Base-by-base conservation (phyloP, 2,329 filamentous ascomycete genomes). In the Claviceps spartinae region DNA sequence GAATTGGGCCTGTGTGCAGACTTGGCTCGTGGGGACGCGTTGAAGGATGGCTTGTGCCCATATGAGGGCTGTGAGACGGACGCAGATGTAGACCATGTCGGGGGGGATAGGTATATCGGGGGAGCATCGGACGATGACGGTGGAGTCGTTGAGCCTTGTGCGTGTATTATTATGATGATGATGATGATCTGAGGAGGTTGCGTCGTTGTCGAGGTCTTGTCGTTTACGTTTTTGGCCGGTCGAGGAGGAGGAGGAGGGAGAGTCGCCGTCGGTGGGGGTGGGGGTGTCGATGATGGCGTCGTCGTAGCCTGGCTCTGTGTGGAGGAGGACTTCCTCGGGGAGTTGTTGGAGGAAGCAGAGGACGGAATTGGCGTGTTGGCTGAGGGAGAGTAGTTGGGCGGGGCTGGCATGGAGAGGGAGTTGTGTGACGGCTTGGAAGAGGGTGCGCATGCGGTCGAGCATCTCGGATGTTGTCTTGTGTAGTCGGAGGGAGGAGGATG, bases 391-490 rank as follows among this genome's bases (percentile, higher is more conserved):
- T 2, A 71, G 58, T 34, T 73, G 65, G 24, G 67, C 66, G 0
- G 56, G 36, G 0, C 66, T 63, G 2, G 71, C 59, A 0, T 62
- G 46, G 2, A 58, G 53, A 0, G 72, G 67, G n/a, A 75, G 60
- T 1, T 65, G 60, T 5, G 74, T 55, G 0, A 76, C 68, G 2
- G 68, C 60, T 13, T 65, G 60, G n/a, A 76, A 64, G 1, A 79
- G 62, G 22, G 70, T 69, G 4, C 75, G 69, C 61, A 77, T 70
- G 48, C 75, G 70, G 51, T 79, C 76, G 2, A 79, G 68, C 49
- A 79, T 73, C 14, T 69, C 65, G 4, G 74, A 73, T 1, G 72
- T 73, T 49, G 65, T 63, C 1, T 65, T 63, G 49, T 76, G 71
- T n/a, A 78, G 62, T n/a, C 65, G 62, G 2, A 76, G 60, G 0